phyloP scores from a whole-genome alignment of 1,284 basidiomycete genomes.

The Fomitopsis schrenkii region DNA sequence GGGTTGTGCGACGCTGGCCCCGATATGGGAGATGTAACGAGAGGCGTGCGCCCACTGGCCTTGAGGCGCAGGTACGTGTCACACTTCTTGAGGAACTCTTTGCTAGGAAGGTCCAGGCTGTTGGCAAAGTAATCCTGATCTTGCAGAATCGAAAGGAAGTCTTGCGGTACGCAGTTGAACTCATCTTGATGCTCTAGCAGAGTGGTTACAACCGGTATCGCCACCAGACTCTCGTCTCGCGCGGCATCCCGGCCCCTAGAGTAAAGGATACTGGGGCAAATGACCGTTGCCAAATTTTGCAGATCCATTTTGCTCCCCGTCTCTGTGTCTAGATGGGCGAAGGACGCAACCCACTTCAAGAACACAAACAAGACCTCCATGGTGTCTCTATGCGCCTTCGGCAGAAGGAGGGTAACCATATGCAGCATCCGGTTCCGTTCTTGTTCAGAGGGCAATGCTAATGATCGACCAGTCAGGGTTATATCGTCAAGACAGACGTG shows the following conservation, averaged over 20 bases:
- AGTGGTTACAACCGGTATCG: conserved; percentile 81
- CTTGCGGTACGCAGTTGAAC: conserved; percentile 85
- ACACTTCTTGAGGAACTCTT: conserved; percentile 89
- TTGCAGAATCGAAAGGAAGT: conserved; percentile 77
- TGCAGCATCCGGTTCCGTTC: conserved; percentile 87
- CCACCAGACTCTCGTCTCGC: conserved; percentile 91
- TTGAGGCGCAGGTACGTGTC: conserved; percentile 67
- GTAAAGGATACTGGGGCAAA: conserved; percentile 93
- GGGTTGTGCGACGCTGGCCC: conserved; percentile 26
- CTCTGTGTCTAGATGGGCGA: conserved; percentile 97
- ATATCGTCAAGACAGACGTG: conserved; percentile 36
- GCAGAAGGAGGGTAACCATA: conserved; percentile 83
- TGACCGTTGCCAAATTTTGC: conserved; percentile 95
- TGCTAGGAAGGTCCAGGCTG: conserved; percentile 79
- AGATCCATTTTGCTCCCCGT: conserved; percentile 99
- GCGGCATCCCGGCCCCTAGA: conserved; percentile 84
- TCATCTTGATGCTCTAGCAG: conserved; percentile 94
- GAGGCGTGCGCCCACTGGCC: conserved; percentile 37
- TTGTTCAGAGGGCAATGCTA: conserved; percentile 71
- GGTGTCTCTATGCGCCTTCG: conserved; percentile 93
- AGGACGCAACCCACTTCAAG: conserved; percentile 98
- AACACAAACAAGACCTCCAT: conserved; percentile 98
- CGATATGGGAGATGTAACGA: conserved; percentile 32
- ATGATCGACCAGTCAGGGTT: conserved; percentile 4
- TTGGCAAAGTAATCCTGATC: conserved; percentile 86